Evolutionary conservation across 495 filamentous ascomycete species (phyloP).

Genomic region (Amniculicola lignicola): DNA sequence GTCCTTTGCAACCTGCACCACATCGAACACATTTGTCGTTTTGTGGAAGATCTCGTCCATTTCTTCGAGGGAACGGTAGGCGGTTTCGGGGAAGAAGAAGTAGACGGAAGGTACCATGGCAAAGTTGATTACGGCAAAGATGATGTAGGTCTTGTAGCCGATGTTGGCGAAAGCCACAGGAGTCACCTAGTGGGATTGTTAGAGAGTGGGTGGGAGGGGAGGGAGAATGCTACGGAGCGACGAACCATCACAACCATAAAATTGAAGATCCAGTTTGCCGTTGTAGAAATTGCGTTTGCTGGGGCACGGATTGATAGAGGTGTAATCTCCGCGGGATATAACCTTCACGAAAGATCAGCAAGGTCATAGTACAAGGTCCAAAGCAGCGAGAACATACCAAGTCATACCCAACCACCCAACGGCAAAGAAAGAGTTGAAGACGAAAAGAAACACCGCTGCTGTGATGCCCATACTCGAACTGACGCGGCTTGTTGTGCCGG

Average conservation of each 20-base stretch:
- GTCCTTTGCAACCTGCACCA: slow-evolving; percentile 57
- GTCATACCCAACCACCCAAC: slow-evolving; percentile 58
- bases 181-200: too few relatives aligned
- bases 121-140: slow-evolving; percentile 39
- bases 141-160: slow-evolving; percentile 41
- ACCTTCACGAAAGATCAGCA: too few relatives aligned
- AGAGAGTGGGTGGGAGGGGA: too few relatives aligned
- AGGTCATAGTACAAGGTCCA: too few relatives aligned
- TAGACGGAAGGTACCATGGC: slow-evolving; percentile 48
- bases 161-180: slow-evolving; percentile 37
- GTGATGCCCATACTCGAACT: slow-evolving; percentile 33
- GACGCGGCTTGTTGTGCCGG: slow-evolving; percentile 34
- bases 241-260: slow-evolving; percentile 3
- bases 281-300: slow-evolving; percentile 51
- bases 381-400: too few relatives aligned
- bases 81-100: slow-evolving; percentile 59
- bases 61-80: slow-evolving; percentile 57
- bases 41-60: slow-evolving; percentile 55
- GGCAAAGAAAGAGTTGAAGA: slow-evolving; percentile 61
- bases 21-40: slow-evolving; percentile 45
- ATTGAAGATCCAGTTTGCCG: slow-evolving; percentile 50
- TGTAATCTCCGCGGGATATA: slow-evolving; percentile 58
- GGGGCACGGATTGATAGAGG: slow-evolving; percentile 53
- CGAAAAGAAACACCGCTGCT: slow-evolving; percentile 55
- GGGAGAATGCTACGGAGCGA: too few relatives aligned